A percentile compares a stretch with the other conserved stretches of the same genome.
Conservation (phyloP, 371 early-diverging fungal genomes). For the Mucor ambiguus region DNA sequence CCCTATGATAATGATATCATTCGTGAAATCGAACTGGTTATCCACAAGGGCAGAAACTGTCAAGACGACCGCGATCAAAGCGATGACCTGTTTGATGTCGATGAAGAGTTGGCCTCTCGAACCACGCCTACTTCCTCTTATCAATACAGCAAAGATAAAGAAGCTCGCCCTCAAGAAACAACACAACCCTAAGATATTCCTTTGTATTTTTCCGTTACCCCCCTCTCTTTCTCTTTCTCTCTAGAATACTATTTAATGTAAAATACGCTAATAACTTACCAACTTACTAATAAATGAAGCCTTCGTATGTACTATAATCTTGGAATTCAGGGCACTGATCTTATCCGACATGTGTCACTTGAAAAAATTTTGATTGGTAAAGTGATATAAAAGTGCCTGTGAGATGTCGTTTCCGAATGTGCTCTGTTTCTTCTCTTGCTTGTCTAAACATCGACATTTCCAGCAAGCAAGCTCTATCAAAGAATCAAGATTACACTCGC, state of each 20-base stretch:
- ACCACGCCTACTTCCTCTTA: slow-evolving; percentile 5
- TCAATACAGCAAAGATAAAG: slow-evolving; percentile 12
- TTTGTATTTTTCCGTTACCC: background rate
- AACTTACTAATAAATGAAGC: background rate
- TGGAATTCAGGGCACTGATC: background rate
- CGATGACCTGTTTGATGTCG: background rate
- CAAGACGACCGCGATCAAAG: background rate
- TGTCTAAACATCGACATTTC: background rate
- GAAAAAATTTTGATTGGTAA: background rate
- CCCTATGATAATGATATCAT: slow-evolving; percentile 72
- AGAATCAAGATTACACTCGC: background rate
- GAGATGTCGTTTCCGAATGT: background rate
- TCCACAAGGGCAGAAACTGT: slow-evolving; percentile 5
- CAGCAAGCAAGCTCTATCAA: background rate
- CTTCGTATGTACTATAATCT: background rate
- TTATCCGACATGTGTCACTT: background rate
- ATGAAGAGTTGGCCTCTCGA: slow-evolving; percentile 11
- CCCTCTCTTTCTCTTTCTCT: no score
- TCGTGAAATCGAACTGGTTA: slow-evolving; percentile 56
- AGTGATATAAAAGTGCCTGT: no score
- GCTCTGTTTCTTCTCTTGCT: background rate
- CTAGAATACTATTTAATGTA: background rate
- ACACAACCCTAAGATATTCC: background rate
- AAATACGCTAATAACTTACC: background rate
- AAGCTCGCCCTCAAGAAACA: background rate